Conservation (phyloP, 495 filamentous ascomycete genomes). For the Hypoxylon rickii region DNA sequence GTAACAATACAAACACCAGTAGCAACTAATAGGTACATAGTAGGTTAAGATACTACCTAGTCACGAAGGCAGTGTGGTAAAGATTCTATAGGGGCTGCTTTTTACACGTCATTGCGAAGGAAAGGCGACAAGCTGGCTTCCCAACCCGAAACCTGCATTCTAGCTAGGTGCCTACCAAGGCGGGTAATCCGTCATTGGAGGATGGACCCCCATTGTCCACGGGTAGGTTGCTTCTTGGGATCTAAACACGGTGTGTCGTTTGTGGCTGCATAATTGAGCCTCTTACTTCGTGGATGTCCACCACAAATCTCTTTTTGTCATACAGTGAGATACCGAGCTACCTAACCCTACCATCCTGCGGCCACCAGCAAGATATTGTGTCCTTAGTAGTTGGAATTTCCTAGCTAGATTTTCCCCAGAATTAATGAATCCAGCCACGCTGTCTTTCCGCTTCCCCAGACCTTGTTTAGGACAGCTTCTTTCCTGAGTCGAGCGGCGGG, state of each 20-base stretch:
- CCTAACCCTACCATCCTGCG: neutral
- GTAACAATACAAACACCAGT: slow-evolving; percentile 8
- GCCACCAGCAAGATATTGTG: neutral
- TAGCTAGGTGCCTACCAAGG: neutral
- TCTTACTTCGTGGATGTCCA: slow-evolving; percentile 12
- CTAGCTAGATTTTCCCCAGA: neutral
- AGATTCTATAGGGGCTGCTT: too few species aligned
- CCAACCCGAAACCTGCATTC: slow-evolving; percentile 27
- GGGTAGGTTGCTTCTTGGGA: neutral
- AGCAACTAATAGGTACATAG: too few species aligned
- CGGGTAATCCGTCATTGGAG: too few species aligned
- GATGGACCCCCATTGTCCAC: too few species aligned
- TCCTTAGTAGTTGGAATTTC: neutral
- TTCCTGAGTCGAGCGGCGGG: too few species aligned
- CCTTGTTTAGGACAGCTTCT: slow-evolving; percentile 6
- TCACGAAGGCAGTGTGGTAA: too few species aligned
- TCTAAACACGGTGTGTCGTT: slow-evolving; percentile 23
- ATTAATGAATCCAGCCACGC: too few species aligned
- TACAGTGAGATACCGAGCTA: slow-evolving; percentile 11
- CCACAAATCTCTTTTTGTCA: slow-evolving; percentile 4
- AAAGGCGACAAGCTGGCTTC: neutral
- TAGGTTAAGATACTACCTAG: too few species aligned
- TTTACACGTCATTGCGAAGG: slow-evolving; percentile 5
- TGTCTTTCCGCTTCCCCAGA: too few species aligned
- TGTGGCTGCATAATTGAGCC: slow-evolving; percentile 25